Evolutionary conservation across 2,329 filamentous ascomycete genomes (phyloP), one percentile per base, ranked within the genome.

Genomic region (Neopestalotiopsis rosae): DNA sequence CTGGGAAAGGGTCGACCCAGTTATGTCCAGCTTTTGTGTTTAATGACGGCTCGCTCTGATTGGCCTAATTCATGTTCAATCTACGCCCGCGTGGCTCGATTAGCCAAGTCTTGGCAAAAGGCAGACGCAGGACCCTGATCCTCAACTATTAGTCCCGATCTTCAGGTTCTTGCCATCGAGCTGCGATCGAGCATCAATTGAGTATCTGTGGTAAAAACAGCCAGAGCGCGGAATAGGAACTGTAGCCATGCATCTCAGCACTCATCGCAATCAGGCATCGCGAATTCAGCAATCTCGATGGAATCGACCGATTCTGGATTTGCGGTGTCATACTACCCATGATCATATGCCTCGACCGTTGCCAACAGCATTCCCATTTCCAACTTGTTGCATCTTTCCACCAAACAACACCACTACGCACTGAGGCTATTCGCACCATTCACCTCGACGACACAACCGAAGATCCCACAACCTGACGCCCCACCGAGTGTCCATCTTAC

Each of bases 261-360:
- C 32, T 24, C 57, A 28, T 13, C 30, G 59, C 9, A 34, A 20
- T 32, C 30, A 40, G 59, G 65, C 66, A 63, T 63, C 58, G 58
- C 58, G 61, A 67, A 67, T 67, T 56, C 42, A n/a, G 58, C 2
- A 32, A 67, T 63, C 66, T 67, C 66, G 66, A 67, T 67, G 66
- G 40, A 56, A 63, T 67, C 66, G 57, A 7, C 45, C 66, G 66
- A 67, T 67, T 59, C 52, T 61, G 52, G 56, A 63, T 67, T 67
- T 62, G 38, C 52, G 65, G 13, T 59, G 52, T 49, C 49, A 38
- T 57, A 12, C 17, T 14, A 24, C 9, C 5, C 7, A 20, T 57
- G 32, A 56, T 28, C 42, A 56, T 66, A 28, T 45, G 7, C 20
- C 45, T 30, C 17, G 13, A 38, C 5, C 30, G 20, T 14, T 57